Percentiles rank a stretch among this genome's conserved stretches.
These are phyloP conservation scores for Waltergamsia citrina DNA, from an alignment of 2,329 filamentous ascomycete genomes.

Conservation along the genomic window DNA sequence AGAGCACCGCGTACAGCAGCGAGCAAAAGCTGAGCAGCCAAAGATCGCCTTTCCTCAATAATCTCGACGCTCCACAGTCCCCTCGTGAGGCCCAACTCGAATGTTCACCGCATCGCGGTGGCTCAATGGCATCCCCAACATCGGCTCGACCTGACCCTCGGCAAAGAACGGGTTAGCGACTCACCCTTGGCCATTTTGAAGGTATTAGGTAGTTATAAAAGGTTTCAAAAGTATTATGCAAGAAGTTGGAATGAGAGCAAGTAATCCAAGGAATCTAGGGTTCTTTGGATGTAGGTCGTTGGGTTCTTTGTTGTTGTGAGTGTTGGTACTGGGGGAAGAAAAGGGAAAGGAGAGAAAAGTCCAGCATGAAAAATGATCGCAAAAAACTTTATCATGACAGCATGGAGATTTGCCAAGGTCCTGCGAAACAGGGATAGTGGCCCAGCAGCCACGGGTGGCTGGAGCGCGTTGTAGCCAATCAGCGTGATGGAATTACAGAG, in stretches of 20 bases:
- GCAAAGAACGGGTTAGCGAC: conserved; percentile 12
- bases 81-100: too few species aligned
- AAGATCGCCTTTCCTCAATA: too few species aligned
- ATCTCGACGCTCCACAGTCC: too few species aligned
- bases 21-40: too few species aligned
- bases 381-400: conserved; percentile 23
- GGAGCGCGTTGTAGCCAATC: conserved; percentile 22
- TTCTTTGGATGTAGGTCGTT: conserved; percentile 1
- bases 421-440: neutral
- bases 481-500: conserved; percentile 20
- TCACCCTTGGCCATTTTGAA: conserved; percentile 37
- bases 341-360: conserved; percentile 12
- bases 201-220: conserved; percentile 10
- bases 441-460: conserved; percentile 2
- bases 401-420: conserved; percentile 15
- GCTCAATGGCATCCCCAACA: conserved; percentile 10
- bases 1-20: neutral
- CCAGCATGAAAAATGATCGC: conserved; percentile 11
- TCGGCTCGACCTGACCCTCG: neutral
- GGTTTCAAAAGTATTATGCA: conserved; percentile 2
- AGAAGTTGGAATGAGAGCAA: conserved; percentile 11
- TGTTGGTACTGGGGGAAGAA: conserved; percentile 8
- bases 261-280: conserved; percentile 5
- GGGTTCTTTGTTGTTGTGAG: conserved; percentile 7
- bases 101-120: conserved; percentile 4